phyloP scores from a whole-genome alignment of 768 basidiomycete genomes.

The Naganishia vaughanmartiniae region DNA sequence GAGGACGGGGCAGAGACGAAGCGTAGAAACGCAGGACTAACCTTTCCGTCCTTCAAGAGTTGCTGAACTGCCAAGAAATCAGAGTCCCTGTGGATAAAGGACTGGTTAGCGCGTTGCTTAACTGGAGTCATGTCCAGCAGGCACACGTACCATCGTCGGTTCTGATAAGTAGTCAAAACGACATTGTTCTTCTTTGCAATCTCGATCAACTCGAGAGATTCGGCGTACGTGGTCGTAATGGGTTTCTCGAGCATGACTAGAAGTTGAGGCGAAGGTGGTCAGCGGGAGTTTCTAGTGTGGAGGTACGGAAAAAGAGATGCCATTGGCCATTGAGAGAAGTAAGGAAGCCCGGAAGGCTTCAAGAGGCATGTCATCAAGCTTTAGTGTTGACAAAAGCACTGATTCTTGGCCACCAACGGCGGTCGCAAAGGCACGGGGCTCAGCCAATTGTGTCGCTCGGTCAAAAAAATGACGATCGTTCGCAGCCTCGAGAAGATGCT shows the following conservation, averaged over 20 bases:
- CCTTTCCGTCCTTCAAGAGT: conserved; percentile 35
- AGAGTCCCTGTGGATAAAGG: conserved; percentile 30
- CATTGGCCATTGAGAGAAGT: too few species aligned
- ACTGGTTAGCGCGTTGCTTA: background rate
- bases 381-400: too few species aligned
- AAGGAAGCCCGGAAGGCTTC: too few species aligned
- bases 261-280: background rate
- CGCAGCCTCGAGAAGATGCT: too few species aligned
- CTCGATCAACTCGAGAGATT: conserved; percentile 39
- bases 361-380: too few species aligned
- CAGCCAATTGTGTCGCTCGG: too few species aligned
- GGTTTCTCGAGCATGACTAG: conserved; percentile 46
- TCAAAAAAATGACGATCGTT: too few species aligned
- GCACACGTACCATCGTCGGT: conserved; percentile 40
- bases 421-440: too few species aligned
- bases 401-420: too few species aligned
- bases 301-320: background rate
- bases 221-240: conserved; percentile 33
- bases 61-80: conserved; percentile 47
- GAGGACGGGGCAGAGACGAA: background rate
- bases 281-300: background rate
- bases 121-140: background rate
- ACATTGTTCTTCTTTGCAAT: conserved; percentile 38
- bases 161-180: conserved; percentile 47
- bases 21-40: background rate